Evolutionary conservation across 495 filamentous ascomycete genomes (phyloP).

Genomic region (Neurospora intermedia): DNA sequence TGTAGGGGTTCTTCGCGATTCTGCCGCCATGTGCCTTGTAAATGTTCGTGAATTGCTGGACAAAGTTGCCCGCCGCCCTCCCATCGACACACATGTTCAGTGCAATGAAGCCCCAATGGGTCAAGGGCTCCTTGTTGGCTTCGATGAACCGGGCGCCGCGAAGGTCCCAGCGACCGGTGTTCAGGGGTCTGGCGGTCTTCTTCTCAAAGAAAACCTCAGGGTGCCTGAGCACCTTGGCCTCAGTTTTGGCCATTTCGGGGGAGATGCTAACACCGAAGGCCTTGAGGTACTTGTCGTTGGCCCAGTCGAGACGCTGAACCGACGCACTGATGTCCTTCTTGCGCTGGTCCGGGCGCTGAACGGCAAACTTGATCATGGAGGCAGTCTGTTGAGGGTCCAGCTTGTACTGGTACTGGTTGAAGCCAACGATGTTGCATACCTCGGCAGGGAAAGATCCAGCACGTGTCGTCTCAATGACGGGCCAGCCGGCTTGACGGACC

Average conservation of each 20-base stretch:
- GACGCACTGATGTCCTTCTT: conserved; percentile 48
- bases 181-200: conserved; percentile 40
- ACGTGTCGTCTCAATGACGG: conserved; percentile 60
- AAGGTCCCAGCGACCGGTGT: conserved; percentile 73
- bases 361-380: conserved; percentile 82
- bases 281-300: conserved; percentile 52
- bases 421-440: conserved; percentile 39
- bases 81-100: conserved; percentile 20
- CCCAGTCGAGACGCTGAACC: conserved; percentile 56
- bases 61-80: conserved; percentile 45
- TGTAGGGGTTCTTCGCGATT: conserved; percentile 29
- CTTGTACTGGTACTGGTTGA: conserved; percentile 75
- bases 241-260: conserved; percentile 45
- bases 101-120: conserved; percentile 55
- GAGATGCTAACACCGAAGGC: conserved; percentile 61
- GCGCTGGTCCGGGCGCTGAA: conserved; percentile 51
- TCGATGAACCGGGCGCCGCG: conserved; percentile 63
- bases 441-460: conserved; percentile 70
- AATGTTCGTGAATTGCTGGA: conserved; percentile 42
- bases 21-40: conserved; percentile 66
- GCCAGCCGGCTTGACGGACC: conserved; percentile 40
- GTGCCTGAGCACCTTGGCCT: conserved; percentile 59
- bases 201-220: conserved; percentile 58
- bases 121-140: conserved; percentile 47
- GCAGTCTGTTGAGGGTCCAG: conserved; percentile 58